phyloP scores from a whole-genome alignment of 1,284 basidiomycete species.

The Cerioporus squamosus region DNA sequence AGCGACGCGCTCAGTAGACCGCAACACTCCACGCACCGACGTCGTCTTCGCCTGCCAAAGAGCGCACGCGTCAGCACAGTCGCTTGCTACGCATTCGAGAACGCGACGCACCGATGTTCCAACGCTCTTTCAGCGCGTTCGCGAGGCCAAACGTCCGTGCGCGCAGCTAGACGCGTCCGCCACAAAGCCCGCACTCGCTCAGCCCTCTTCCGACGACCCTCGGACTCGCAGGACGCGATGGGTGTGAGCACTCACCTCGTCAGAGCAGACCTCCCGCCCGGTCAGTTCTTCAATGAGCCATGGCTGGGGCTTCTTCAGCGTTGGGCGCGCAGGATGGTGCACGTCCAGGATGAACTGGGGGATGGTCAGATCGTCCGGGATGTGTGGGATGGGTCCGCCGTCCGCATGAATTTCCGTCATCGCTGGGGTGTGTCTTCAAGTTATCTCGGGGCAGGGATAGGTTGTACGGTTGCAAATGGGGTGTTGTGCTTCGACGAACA shows the following conservation, averaged over 20 bases:
- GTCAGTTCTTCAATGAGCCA: conserved; percentile 71
- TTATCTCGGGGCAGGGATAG: too few relatives aligned
- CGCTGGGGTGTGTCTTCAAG: not conserved
- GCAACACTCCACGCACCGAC: conserved; percentile 19
- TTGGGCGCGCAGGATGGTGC: conserved; percentile 53
- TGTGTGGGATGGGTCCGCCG: conserved; percentile 44
- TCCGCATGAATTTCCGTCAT: conserved; percentile 47
- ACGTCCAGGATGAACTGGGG: conserved; percentile 73
- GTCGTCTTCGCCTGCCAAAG: conserved; percentile 24
- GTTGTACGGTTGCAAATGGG: too few relatives aligned
- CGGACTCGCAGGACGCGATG: not conserved
- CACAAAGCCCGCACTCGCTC: not conserved
- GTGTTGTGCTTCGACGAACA: too few relatives aligned
- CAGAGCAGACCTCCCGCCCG: conserved; percentile 49
- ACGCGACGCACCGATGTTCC: conserved; percentile 25
- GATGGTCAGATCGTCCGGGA: conserved; percentile 71
- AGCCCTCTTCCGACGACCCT: not conserved
- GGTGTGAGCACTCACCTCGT: conserved; percentile 49
- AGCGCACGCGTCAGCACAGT: not conserved
- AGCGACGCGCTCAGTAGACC: not conserved
- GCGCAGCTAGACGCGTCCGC: conserved; percentile 18
- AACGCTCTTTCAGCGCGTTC: conserved; percentile 24
- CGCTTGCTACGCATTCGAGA: not conserved
- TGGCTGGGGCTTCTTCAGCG: conserved; percentile 24
- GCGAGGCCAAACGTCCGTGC: conserved; percentile 28